These are phyloP conservation scores for Dimocarpus longan DNA, from an alignment of 345 rosid genomes.

Conservation along the genomic window DNA sequence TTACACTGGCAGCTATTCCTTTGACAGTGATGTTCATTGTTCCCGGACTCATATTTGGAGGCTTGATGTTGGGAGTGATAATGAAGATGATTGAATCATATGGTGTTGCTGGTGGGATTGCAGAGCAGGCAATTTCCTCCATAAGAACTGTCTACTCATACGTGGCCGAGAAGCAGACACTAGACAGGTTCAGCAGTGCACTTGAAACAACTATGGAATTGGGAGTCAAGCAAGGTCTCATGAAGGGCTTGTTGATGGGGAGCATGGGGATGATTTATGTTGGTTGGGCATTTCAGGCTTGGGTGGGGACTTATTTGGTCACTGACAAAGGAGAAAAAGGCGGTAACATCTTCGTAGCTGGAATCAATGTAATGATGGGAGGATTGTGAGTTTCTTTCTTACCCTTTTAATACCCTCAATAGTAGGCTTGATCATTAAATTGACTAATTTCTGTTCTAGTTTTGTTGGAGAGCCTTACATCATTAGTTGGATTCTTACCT, in stretches of 20 bases:
- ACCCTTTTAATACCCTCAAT: too few relatives aligned
- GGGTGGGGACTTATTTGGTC: conserved; percentile 61
- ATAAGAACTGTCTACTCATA: conserved; percentile 62
- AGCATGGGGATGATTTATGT: conserved; percentile 68
- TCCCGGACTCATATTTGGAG: conserved; percentile 64
- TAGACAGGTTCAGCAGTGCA: conserved; percentile 45
- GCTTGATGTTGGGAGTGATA: conserved; percentile 59
- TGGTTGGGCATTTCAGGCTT: conserved; percentile 73
- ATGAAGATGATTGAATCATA: conserved; percentile 65
- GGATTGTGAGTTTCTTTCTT: conserved; percentile 50
- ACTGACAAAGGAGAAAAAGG: conserved; percentile 61
- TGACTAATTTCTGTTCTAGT: too few relatives aligned
- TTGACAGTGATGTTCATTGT: conserved; percentile 52
- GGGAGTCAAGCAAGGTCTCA: conserved; percentile 61
- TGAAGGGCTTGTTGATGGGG: conserved; percentile 73
- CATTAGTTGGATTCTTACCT: too few relatives aligned
- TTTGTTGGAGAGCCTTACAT: too few relatives aligned
- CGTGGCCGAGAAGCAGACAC: conserved; percentile 58
- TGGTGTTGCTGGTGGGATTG: conserved; percentile 65
- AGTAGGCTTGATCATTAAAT: neutral
- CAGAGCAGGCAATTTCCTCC: conserved; percentile 70
- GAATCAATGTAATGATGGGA: conserved; percentile 66
- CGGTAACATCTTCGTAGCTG: conserved; percentile 57
- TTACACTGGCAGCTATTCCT: conserved; percentile 61
- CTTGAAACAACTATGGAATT: conserved; percentile 51